Evolutionary conservation across 2,329 filamentous ascomycete genomes (phyloP).

Genomic region (Fusarium graminum): DNA sequence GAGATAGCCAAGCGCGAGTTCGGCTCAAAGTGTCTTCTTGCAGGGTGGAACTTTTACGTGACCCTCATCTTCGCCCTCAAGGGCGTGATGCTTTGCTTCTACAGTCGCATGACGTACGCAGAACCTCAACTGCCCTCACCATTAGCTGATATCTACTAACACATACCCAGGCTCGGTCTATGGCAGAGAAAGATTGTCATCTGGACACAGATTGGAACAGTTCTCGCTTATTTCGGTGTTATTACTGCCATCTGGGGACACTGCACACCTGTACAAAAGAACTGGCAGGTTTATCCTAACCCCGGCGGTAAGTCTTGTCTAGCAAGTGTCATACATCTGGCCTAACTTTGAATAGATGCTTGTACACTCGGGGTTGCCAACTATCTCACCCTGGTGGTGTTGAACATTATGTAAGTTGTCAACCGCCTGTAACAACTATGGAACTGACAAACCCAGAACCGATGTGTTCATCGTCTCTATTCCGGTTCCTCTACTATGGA

Average conservation of each 20-base stretch:
- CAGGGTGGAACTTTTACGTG: conserved; percentile 58
- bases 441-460: conserved; percentile 50
- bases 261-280: conserved; percentile 55
- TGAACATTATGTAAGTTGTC: conserved; percentile 54
- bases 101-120: conserved; percentile 58
- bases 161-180: conserved; percentile 51
- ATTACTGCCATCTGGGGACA: conserved; percentile 54
- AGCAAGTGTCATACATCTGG: accelerated
- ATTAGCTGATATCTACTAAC: conserved; percentile 8
- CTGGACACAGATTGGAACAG: conserved; percentile 49
- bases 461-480: conserved; percentile 57
- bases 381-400: conserved; percentile 54
- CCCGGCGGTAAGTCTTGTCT: conserved; percentile 53
- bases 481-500: conserved; percentile 57
- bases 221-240: conserved; percentile 52
- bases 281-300: conserved; percentile 58
- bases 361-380: conserved; percentile 56
- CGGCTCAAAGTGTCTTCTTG: conserved; percentile 54
- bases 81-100: conserved; percentile 59
- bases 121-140: neutral
- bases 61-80: conserved; percentile 60
- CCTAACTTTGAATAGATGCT: conserved; percentile 43
- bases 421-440: neutral
- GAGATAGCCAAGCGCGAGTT: conserved; percentile 49
- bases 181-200: conserved; percentile 56